Base-by-base conservation (phyloP, 1,284 basidiomycete species). In the Ustilago bromivora region DNA sequence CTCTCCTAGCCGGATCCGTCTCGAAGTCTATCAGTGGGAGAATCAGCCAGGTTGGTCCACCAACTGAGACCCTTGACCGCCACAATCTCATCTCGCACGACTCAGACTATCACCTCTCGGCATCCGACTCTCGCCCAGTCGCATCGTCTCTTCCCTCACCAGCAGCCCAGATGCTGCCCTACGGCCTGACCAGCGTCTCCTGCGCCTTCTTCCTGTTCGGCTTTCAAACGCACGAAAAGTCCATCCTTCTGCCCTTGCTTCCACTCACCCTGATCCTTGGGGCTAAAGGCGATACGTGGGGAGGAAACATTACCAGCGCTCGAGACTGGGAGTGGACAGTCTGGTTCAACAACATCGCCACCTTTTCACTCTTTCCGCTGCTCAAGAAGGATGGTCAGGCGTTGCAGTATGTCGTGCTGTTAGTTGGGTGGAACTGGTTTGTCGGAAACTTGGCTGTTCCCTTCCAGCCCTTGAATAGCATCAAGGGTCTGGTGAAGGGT, bases 161-260 rank as follows among this genome's bases (percentile, higher is more conserved):
- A 91, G 93, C 85, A 5, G 83, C 84, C 0, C 66, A 69, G 28
- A 71, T 85, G 60, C 71, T 85, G 4, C 83, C 78, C 4, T 85
- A 85, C 53, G 86, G 85, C 38, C 78, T 86, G 23, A 35, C 82
- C 41, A 77, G 71, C 41, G 76, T 83, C 7, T 80, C 84, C 4
- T 82, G 96, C 88, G 92, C 94, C 4, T 96, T 97, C 89, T 97
- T 95, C 88, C 88, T 98, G 31, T 96, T 97, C 87, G 95, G 94
- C 8, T 96, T 97, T 86, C 95, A 97, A 84, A 95, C 95, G 34
- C 95, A 96, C 87, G 95, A 97, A 87, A 97, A 97, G 88, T 92
- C 92, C 2, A 93, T 97, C 55, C 85, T 98, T n/a, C 85, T 98
- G 0, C 94, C 95, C 2, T 88, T 97, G 23, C 87, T 97, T 74